These are phyloP conservation scores for Plasmodium sp. DNA, from an alignment of 169 alveolate species.

Conservation along the genomic window DNA sequence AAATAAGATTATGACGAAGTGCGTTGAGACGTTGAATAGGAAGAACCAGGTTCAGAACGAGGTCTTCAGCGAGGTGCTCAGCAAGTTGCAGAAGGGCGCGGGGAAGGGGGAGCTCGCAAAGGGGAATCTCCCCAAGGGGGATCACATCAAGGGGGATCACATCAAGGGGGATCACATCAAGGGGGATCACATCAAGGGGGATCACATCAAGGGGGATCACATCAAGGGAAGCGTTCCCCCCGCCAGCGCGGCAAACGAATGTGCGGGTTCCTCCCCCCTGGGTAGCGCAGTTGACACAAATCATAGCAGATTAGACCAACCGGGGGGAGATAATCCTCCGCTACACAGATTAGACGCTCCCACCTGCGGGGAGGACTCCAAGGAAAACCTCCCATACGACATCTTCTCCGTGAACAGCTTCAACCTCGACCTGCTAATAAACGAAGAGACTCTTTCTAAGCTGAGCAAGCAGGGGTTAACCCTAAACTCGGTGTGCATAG, in stretches of 20 bases:
- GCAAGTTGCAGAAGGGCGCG: background rate
- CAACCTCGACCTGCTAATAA: slow-evolving; percentile 43
- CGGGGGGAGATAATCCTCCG: background rate
- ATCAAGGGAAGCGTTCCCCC: background rate
- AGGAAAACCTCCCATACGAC: slow-evolving; percentile 15
- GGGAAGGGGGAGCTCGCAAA: background rate
- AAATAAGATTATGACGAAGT: slow-evolving; percentile 88
- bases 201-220: background rate
- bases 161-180: background rate
- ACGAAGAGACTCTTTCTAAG: slow-evolving; percentile 86
- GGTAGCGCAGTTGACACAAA: background rate
- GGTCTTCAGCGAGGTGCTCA: slow-evolving; percentile 3
- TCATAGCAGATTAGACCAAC: background rate
- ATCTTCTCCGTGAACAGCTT: slow-evolving; percentile 27
- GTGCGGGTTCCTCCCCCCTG: background rate
- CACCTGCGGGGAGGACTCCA: background rate
- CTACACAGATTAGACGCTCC: background rate
- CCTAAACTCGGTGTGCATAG: slow-evolving; percentile 95
- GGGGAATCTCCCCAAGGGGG: too few relatives aligned
- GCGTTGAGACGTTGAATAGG: slow-evolving; percentile 43
- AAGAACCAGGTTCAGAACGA: slow-evolving; percentile 57
- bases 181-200: background rate
- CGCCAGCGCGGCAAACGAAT: background rate
- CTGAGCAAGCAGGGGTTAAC: slow-evolving; percentile 95
- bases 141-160: background rate